Conservation (phyloP, 169 alveolate genomes). For the Plasmodium cynomolgi region DNA sequence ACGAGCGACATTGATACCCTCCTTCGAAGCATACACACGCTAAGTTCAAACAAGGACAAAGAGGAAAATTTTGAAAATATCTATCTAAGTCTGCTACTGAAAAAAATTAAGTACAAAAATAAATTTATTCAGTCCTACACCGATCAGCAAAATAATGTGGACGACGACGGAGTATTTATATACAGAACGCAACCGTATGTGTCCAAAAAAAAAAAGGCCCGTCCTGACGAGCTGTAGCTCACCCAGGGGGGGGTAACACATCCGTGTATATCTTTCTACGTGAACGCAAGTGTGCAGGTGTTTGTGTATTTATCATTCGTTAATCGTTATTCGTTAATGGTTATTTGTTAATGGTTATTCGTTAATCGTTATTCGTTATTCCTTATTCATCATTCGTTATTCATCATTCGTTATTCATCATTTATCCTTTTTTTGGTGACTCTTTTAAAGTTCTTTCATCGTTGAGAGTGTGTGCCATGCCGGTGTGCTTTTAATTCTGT, state of each 20-base stretch:
- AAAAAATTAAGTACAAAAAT: conserved; percentile 68
- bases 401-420: no score
- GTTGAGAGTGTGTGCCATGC: background rate
- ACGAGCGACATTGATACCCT: background rate
- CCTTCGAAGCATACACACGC: conserved; percentile 21
- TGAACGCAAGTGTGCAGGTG: background rate
- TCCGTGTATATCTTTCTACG: background rate
- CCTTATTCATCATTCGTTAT: no score
- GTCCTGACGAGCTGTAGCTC: background rate
- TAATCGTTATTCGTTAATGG: background rate
- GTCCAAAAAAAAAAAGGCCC: conserved; percentile 32
- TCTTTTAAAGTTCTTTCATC: background rate
- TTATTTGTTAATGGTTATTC: no score
- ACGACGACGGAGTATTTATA: conserved; percentile 70
- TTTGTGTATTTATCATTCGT: background rate
- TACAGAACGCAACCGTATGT: conserved; percentile 57
- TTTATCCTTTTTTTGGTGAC: background rate
- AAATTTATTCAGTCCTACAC: conserved; percentile 12
- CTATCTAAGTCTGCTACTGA: conserved; percentile 61
- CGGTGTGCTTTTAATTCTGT: background rate
- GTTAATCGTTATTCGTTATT: no score
- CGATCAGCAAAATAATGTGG: conserved; percentile 38
- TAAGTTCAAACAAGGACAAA: background rate
- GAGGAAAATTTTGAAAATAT: conserved; percentile 13
- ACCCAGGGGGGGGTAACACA: background rate